Evolutionary conservation across 176 grass and related monocot species (phyloP).

Genomic region (Typha latifolia): DNA sequence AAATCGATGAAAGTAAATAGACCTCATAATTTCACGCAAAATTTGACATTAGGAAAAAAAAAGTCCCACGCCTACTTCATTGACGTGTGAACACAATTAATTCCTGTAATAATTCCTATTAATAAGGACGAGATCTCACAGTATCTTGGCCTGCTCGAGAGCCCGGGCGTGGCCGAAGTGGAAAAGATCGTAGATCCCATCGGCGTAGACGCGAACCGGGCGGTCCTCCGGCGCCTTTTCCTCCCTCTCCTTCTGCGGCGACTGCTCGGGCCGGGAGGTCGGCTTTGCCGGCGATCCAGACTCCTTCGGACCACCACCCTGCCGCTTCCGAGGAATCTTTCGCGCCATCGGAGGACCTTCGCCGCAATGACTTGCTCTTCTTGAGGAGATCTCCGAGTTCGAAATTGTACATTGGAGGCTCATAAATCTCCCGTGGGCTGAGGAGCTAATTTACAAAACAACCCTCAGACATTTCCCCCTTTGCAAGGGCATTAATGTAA

Average conservation of each 20-base stretch:
- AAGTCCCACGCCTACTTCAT: too few relatives aligned
- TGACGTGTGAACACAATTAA: too few relatives aligned
- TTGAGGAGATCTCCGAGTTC: too few relatives aligned
- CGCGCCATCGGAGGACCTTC: constrained; percentile 44
- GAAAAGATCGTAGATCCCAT: constrained; percentile 99
- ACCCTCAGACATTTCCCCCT: too few relatives aligned
- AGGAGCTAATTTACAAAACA: too few relatives aligned
- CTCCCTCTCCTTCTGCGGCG: constrained; percentile 6
- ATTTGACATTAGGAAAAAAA: too few relatives aligned
- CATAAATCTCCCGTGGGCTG: too few relatives aligned
- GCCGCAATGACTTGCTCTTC: neutral
- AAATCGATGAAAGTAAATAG: too few relatives aligned
- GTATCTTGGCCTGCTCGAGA: constrained; percentile 91
- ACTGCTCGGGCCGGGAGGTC: neutral
- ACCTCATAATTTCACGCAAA: too few relatives aligned
- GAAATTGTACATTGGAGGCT: too few relatives aligned
- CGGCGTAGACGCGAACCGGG: constrained; percentile 75
- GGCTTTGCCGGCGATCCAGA: neutral
- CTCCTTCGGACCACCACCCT: constrained; percentile 13
- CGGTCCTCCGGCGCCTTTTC: constrained; percentile 12
- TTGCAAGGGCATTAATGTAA: too few relatives aligned
- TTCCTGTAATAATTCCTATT: neutral
- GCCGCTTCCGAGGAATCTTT: constrained; percentile 45
- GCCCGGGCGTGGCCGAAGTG: constrained; percentile 95
- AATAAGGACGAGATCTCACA: constrained; percentile 18